Percentiles rank a stretch among this genome's conserved stretches.
These are phyloP conservation scores for Lentinula novae-zelandiae DNA, from an alignment of 1,284 basidiomycete genomes.

Conservation along the genomic window DNA sequence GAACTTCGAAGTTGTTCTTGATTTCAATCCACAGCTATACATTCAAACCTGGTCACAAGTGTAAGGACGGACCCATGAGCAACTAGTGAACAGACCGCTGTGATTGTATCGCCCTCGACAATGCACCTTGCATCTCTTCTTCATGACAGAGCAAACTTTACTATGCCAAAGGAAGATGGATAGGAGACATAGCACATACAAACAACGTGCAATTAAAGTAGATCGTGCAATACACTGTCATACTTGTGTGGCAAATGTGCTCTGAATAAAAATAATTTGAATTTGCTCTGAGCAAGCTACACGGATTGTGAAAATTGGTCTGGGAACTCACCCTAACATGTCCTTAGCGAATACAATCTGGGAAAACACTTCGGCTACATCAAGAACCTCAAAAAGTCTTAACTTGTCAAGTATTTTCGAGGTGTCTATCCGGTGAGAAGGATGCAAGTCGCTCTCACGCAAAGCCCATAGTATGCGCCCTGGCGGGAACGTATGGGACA, in stretches of 20 bases:
- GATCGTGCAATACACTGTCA: constrained; percentile 61
- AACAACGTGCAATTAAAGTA: constrained; percentile 33
- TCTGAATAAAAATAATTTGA: constrained; percentile 25
- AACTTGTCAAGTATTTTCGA: constrained; percentile 35
- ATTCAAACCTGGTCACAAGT: no score
- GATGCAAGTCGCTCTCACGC: constrained; percentile 61
- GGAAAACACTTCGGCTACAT: constrained; percentile 71
- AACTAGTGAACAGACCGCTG: no score
- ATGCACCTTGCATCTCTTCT: no score
- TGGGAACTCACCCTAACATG: constrained; percentile 66
- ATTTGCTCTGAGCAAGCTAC: neutral
- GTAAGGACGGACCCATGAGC: no score
- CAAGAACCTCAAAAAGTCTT: constrained; percentile 68
- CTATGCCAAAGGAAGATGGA: no score
- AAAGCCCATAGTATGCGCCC: constrained; percentile 79
- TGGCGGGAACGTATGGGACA: constrained; percentile 71
- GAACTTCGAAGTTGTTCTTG: no score
- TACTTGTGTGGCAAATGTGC: constrained; percentile 68
- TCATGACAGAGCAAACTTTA: no score
- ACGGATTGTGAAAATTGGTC: neutral
- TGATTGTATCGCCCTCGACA: no score
- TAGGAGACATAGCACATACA: no score
- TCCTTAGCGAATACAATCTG: constrained; percentile 79
- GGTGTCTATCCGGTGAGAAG: constrained; percentile 37
- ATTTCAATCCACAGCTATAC: no score